A percentile compares a stretch with the other conserved stretches of the same genome.
Evolutionary conservation across 1,284 basidiomycete species (phyloP).

Genomic region (Fomitopsis pinicola): DNA sequence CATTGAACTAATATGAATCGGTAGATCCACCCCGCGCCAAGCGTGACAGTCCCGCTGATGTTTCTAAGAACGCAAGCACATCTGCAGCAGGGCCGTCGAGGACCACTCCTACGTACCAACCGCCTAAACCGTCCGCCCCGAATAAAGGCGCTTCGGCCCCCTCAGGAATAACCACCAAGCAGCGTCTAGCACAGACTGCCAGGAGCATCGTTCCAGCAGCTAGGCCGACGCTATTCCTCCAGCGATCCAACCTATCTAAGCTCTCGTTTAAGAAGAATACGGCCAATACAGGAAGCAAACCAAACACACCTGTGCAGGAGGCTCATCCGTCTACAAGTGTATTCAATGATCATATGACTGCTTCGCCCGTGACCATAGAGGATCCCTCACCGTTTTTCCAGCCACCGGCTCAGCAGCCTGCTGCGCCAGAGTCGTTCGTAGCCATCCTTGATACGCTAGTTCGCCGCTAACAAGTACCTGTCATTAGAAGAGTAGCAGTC

Average conservation of each 20-base stretch:
- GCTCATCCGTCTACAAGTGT: slow-evolving; percentile 18
- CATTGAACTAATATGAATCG: background rate
- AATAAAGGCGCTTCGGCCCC: slow-evolving; percentile 4
- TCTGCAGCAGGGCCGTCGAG: background rate
- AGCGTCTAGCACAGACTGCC: slow-evolving; percentile 16
- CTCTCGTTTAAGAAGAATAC: slow-evolving; percentile 21
- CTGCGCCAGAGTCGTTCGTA: background rate
- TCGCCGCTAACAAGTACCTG: background rate
- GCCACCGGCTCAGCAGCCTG: slow-evolving; percentile 5
- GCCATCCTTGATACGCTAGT: background rate
- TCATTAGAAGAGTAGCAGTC: slow-evolving; percentile 3
- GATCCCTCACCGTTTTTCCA: background rate
- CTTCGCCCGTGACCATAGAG: background rate
- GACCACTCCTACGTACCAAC: background rate
- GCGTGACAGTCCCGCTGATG: background rate
- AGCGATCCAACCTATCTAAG: slow-evolving; percentile 8
- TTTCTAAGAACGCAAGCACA: background rate
- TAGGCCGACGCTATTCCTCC: background rate
- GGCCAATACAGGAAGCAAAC: background rate
- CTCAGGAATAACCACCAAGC: slow-evolving; percentile 20
- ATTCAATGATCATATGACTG: background rate
- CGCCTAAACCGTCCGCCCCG: background rate
- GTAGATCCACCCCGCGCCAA: background rate
- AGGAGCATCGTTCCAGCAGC: background rate
- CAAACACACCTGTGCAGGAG: slow-evolving; percentile 6